These are phyloP conservation scores for Penicillium cataractarum DNA, from an alignment of 495 filamentous ascomycete genomes.

Conservation along the genomic window DNA sequence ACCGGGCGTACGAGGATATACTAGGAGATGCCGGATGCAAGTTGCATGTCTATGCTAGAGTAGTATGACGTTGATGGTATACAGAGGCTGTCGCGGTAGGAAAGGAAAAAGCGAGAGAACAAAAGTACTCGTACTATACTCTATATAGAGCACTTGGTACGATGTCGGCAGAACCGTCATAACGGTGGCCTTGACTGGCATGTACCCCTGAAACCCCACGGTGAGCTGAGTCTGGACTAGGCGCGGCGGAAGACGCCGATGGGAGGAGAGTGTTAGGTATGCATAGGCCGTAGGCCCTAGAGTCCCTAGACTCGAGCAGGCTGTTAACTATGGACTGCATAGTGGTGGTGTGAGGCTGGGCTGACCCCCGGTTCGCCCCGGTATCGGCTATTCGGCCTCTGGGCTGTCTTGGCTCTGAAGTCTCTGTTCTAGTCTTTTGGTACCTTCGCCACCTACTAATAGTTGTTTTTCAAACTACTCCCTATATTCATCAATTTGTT, in stretches of 20 bases:
- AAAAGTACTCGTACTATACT: background rate
- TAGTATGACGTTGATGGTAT: too few relatives aligned
- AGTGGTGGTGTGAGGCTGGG: too few relatives aligned
- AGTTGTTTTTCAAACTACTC: background rate
- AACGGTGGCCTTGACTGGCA: too few relatives aligned
- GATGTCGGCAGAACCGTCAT: too few relatives aligned
- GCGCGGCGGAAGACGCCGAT: conserved; percentile 16
- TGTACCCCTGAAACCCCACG: conserved; percentile 20
- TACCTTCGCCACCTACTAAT: background rate
- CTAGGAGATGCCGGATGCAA: background rate
- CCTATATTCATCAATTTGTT: background rate
- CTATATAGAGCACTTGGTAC: background rate
- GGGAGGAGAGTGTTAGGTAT: background rate
- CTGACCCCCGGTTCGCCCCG: conserved; percentile 16
- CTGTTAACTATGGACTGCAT: background rate
- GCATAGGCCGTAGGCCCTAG: too few relatives aligned
- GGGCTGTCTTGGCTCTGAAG: background rate
- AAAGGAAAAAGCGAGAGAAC: background rate
- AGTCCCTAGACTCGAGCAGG: background rate
- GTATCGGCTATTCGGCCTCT: conserved; percentile 29
- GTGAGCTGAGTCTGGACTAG: conserved; percentile 23
- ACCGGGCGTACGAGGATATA: too few relatives aligned
- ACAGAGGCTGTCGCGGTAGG: background rate
- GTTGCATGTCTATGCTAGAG: background rate
- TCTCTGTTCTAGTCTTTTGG: conserved; percentile 4